phyloP scores from a whole-genome alignment of 2,329 filamentous ascomycete genomes.

The Xylaria sp. region DNA sequence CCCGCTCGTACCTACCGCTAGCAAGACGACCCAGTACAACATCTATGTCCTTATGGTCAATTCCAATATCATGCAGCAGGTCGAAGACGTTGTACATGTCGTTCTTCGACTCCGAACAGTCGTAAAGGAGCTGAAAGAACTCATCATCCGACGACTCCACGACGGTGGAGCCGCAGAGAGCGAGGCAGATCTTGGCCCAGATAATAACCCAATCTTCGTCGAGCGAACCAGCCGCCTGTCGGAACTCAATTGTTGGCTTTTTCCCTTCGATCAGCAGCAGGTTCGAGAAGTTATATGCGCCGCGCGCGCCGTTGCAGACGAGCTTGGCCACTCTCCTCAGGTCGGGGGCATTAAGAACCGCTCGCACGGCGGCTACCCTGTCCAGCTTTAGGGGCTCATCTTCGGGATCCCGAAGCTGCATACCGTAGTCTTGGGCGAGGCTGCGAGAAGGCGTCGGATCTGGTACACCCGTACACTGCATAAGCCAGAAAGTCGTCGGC shows the following conservation, averaged over 20 bases:
- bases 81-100: constrained; percentile 20
- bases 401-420: not conserved
- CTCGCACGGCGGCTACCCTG: not conserved
- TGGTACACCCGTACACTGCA: not conserved
- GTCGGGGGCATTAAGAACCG: constrained; percentile 1
- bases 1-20: constrained; percentile 12
- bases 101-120: not conserved
- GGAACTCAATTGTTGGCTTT: constrained; percentile 24
- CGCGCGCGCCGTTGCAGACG: not conserved
- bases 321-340: not conserved
- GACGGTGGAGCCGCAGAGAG: constrained; percentile 17
- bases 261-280: not conserved
- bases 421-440: not conserved
- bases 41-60: constrained; percentile 8
- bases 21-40: constrained; percentile 5
- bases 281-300: constrained; percentile 21
- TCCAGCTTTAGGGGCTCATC: not conserved
- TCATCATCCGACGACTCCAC: constrained; percentile 19
- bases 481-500: not conserved
- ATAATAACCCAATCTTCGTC: constrained; percentile 24
- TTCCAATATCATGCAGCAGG: constrained; percentile 20
- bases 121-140: constrained; percentile 27
- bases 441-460: not conserved
- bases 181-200: constrained; percentile 27
- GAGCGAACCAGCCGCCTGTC: constrained; percentile 22